Base-by-base conservation (phyloP, 192 early-diverging fungal genomes). In the Coemansia sp. region DNA sequence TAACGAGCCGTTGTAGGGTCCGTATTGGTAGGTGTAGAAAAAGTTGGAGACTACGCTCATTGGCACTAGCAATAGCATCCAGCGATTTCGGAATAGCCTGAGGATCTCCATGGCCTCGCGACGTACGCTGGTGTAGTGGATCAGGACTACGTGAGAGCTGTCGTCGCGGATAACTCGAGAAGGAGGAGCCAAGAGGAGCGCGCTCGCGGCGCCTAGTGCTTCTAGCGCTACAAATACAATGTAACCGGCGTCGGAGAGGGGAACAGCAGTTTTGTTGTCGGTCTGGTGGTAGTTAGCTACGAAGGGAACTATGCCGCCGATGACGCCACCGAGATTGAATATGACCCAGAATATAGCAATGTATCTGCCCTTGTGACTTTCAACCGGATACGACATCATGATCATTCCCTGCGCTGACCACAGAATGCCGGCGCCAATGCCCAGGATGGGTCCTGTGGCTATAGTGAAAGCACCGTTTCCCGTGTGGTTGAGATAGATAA, bases 261-360 rank as follows among this genome's bases (percentile, higher is more conserved):
- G 65, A 5, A 63, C 71, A 3, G n/a, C 55, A 1, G 18, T 11
- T 18, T 43, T 55, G 24, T 70, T 63, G n/a, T 76, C 66, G 16
- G 60, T 70, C 0, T 72, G 59, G 43, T 71, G 64, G 76, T 77
- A 93, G 74, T 90, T 87, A 62, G 87, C 67, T 33, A 72, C 88
- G 55, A 94, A 85, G 36, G 85, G 80, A 59, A 92, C 85, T 40
- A 88, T 79, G 63, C 88, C 87, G 79, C 94, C 94, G 31, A 94
- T 67, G 43, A 91, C 87, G 51, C 89, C 91, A 52, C 93, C 93
- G 61, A 88, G 72, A 78, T 92, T 92, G 84, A 93, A 94, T 22
- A 93, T 88, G 63, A 86, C 86, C 93, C 93, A 94, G 84, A 95
- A 95, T 65, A 90, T 88, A 49, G 88, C 87, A 60, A 95, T 91